A percentile compares a stretch with the other conserved stretches of the same genome.
These are phyloP conservation scores for Nissolia schottii DNA, from an alignment of 306 rosid genomes.

Conservation along the genomic window DNA sequence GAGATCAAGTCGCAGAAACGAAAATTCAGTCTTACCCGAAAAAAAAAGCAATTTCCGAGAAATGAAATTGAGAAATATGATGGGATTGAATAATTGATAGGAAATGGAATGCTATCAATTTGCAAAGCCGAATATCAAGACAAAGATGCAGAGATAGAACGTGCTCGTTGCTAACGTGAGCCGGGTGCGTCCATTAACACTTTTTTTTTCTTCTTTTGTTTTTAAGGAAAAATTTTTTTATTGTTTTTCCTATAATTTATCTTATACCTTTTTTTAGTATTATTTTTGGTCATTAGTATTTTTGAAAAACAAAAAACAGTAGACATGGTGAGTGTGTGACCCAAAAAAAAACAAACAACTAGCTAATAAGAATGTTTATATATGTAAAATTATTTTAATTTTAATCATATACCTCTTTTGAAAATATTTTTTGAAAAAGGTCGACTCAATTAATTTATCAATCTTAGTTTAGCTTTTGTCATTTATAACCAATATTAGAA, in stretches of 20 bases:
- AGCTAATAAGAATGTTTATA: no score
- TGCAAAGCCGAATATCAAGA: conserved; percentile 21
- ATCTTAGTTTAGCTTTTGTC: not conserved
- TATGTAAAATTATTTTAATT: no score
- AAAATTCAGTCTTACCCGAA: conserved; percentile 16
- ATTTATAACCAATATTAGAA: no score
- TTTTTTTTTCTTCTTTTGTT: not conserved
- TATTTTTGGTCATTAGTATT: no score
- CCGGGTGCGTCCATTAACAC: not conserved
- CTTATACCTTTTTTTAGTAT: no score
- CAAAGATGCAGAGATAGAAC: not conserved
- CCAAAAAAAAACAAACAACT: no score
- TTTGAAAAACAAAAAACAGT: no score
- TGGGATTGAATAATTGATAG: not conserved
- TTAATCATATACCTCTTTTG: no score
- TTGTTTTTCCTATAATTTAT: not conserved
- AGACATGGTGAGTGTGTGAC: no score
- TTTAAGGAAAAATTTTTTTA: no score
- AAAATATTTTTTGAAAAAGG: no score
- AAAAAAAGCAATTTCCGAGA: not conserved
- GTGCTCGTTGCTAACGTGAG: conserved; percentile 23
- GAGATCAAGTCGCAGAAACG: not conserved
- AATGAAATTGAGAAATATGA: not conserved
- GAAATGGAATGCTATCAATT: not conserved
- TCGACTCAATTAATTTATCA: no score